Evolutionary conservation across 179 eudicot genomes (phyloP).

Genomic region (Heliamphora ciliata): DNA sequence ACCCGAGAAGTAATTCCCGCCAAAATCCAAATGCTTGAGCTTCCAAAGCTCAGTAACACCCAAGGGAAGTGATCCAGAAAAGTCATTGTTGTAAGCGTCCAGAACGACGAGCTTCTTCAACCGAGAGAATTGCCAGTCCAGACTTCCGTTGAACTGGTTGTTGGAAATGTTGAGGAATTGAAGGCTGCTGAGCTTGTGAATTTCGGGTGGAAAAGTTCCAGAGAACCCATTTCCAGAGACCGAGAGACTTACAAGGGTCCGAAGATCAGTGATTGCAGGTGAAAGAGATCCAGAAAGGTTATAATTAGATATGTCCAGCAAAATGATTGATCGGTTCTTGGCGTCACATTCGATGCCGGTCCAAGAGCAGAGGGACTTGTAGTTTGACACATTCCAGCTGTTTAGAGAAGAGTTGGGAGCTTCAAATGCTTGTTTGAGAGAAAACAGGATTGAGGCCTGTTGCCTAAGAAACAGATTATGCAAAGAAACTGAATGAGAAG

Average conservation of each 20-base stretch:
- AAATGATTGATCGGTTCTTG: constrained; percentile 20
- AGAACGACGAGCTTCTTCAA: constrained; percentile 35
- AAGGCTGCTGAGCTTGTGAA: constrained; percentile 35
- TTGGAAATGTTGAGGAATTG: constrained; percentile 51
- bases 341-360: constrained; percentile 37
- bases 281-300: constrained; percentile 46
- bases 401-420: constrained; percentile 22
- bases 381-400: constrained; percentile 39
- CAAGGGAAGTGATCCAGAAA: constrained; percentile 42
- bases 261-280: constrained; percentile 32
- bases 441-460: constrained; percentile 41
- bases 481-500: constrained; percentile 17
- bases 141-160: constrained; percentile 46
- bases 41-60: constrained; percentile 26
- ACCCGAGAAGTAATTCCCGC: constrained; percentile 59
- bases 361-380: constrained; percentile 52
- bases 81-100: constrained; percentile 49
- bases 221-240: constrained; percentile 37
- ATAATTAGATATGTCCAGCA: constrained; percentile 42
- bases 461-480: constrained; percentile 21
- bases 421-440: constrained; percentile 35
- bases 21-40: constrained; percentile 48
- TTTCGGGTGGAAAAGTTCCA: constrained; percentile 26
- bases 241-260: constrained; percentile 29
- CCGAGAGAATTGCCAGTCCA: constrained; percentile 35